Evolutionary conservation across 2,329 filamentous ascomycete species (phyloP), one percentile per base, ranked within the genome.

Genomic region (Fusarium temperatum): DNA sequence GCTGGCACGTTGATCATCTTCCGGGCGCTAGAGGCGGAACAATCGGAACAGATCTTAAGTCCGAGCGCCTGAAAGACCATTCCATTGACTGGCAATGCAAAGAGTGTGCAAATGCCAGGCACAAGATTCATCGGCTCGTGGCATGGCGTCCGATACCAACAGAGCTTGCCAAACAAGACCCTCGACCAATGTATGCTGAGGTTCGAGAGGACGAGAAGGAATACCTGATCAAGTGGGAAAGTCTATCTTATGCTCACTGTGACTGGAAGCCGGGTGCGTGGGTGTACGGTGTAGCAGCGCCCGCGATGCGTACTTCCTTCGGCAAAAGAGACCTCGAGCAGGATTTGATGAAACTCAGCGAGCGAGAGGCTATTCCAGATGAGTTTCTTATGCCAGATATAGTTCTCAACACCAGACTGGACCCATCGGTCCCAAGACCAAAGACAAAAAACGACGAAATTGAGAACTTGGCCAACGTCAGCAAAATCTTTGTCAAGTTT

Each of bases 171-270:
- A 48, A 73, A 5, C 44, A 68, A 26, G 54, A 66, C 24, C 63
- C 63, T 35, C 55, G 39, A 9, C 73, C 72, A 1, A 44, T 65
- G 15, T 81, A 71, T 44, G 82, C 84, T 17, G 92, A 96, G 78
- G 55, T 82, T 38, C 56, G 55, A 17, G 83, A 85, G 39, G 92
- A 94, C 62, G 87, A 93, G n/a, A 95, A 95, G 74, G 94, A 98
- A 75, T 99, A 98, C 78, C 88, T 99, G 6, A 84, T 99, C 76
- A 98, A 96, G 80, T 98, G 95, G 94, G 90, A 93, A 50, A 86
- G 87, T 0, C 87, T 89, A 63, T 98, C 96, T 0, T 97, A 98
- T 78, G 92, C 91, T 72, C 92, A 94, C 73, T 94, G 93, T 60
- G 87, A 86, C 12, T 99, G 97, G 96, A 93, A 94, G 87, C 90